Percentiles rank a stretch among this genome's conserved stretches.
phyloP scores from a whole-genome alignment of 805 yeast genomes.

The Blastobotrys chiropterorum region DNA sequence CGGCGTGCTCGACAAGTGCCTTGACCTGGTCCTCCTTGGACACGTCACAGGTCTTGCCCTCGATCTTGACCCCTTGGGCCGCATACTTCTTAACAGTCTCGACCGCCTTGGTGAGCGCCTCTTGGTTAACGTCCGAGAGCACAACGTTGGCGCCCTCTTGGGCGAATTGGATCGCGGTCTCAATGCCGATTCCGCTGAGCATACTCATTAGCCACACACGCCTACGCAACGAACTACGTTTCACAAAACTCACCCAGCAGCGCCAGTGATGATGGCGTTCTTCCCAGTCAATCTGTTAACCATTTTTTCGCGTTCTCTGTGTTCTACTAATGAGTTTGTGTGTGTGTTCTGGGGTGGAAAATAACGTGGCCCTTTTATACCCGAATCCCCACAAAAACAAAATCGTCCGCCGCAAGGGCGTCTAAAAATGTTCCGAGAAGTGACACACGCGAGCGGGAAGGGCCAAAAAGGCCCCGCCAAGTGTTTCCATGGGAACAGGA shows the following conservation, averaged over 20 bases:
- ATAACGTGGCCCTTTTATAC: not conserved
- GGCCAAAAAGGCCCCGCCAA: no score
- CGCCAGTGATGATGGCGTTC: slow-evolving; percentile 45
- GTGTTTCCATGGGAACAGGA: not conserved
- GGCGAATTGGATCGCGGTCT: slow-evolving; percentile 64
- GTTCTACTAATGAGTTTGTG: not conserved
- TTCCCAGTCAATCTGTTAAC: slow-evolving; percentile 31
- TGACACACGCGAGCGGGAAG: no score
- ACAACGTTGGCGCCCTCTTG: slow-evolving; percentile 86
- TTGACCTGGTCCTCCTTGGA: slow-evolving; percentile 30
- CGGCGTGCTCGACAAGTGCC: slow-evolving; percentile 44
- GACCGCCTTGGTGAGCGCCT: slow-evolving; percentile 48
- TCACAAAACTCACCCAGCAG: slow-evolving; percentile 27
- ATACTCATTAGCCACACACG: no score
- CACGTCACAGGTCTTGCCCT: slow-evolving; percentile 25
- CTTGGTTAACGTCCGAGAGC: slow-evolving; percentile 61
- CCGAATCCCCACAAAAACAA: not conserved
- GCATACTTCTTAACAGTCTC: slow-evolving; percentile 61
- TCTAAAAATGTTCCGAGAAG: not conserved
- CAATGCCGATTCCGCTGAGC: slow-evolving; percentile 32
- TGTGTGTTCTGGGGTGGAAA: not conserved
- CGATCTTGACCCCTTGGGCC: slow-evolving; percentile 66
- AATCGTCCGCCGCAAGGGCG: not conserved
- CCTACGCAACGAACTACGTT: not conserved
- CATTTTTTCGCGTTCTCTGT: slow-evolving; percentile 4